phyloP scores from a whole-genome alignment of 2,329 filamentous ascomycete genomes.

The Thyridium curvatum region DNA sequence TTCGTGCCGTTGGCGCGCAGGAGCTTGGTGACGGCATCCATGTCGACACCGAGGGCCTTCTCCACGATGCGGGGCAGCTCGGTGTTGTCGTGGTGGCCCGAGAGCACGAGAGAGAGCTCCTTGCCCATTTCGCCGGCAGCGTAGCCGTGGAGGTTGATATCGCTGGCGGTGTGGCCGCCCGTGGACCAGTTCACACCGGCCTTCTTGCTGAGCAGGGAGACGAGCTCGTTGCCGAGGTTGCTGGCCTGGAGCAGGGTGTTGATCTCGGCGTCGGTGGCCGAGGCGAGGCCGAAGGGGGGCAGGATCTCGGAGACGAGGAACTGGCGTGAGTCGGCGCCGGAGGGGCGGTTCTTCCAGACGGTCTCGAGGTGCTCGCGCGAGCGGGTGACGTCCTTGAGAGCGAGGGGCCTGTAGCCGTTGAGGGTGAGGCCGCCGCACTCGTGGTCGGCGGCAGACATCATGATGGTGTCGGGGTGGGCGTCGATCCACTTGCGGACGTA shows the following conservation, averaged over 20 bases:
- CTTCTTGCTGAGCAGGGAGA: constrained; percentile 16
- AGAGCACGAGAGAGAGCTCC: constrained; percentile 15
- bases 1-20: constrained; percentile 10
- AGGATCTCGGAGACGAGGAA: constrained; percentile 21
- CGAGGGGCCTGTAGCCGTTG: constrained; percentile 26
- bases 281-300: constrained; percentile 21
- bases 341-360: constrained; percentile 5
- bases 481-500: constrained; percentile 31
- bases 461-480: constrained; percentile 26
- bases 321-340: constrained; percentile 19
- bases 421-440: constrained; percentile 31
- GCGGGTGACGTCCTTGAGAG: constrained; percentile 26
- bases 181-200: constrained; percentile 18
- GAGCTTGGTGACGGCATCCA: constrained; percentile 16
- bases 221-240: constrained; percentile 18
- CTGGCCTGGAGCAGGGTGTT: constrained; percentile 17
- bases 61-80: constrained; percentile 20
- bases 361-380: constrained; percentile 21
- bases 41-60: constrained; percentile 16
- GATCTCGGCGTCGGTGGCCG: constrained; percentile 20
- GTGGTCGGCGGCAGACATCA: constrained; percentile 32
- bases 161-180: constrained; percentile 26
- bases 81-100: constrained; percentile 21
- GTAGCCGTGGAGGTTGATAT: constrained; percentile 28
- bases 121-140: constrained; percentile 9